Evolutionary conservation across 225 moss, liverwort and hornwort species (phyloP), one percentile per base, ranked within the genome.

Genomic region (Thuidium tamariscinum): DNA sequence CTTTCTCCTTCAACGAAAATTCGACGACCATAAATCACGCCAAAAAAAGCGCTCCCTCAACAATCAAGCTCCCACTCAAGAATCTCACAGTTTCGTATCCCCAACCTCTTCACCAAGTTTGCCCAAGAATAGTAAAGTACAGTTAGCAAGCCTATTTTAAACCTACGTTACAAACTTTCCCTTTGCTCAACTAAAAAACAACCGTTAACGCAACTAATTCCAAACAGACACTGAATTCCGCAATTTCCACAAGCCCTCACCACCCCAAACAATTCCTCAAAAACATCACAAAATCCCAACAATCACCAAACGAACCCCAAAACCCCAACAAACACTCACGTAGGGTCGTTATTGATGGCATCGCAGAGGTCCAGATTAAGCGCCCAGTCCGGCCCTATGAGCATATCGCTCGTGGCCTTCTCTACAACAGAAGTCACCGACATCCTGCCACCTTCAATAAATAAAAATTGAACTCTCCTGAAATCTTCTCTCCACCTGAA

Each of bases 351-450:
- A 83, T 91, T 93, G 84, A 91, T 91, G 65, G 84, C 81, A 84
- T 91, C 91, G 83, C 93, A 91, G 52, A 93, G 89, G 89, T 93
- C 90, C 56, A 91, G 79, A 44, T 93, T 93, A 6, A 93, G 89
- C 51, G 93, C 90, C 93, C 93, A 91, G 84, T 93, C 89, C 61
- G 93, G 91, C 54, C 93, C 93, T 42, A 89, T 91, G 56, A 93
- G 76, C 88, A 91, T 90, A 66, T 91, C 89, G 83, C 93, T 93
- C 48, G 91, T 93, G 51, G 93, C 93, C 91, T 93, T 93, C 87
- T 93, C 93, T 75, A 93, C 93, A n/a, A 93, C 69, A 39, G 89
- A 87, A 48, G 90, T 59, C 19, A 86, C 93, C 83, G 91, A 87
- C 90, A 91, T 93, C 86, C 37, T 93, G 89, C 39, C 72, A 77